Percentiles rank a stretch among this genome's conserved stretches.
phyloP scores from a whole-genome alignment of 306 rosid species.

The Malus orientalis region DNA sequence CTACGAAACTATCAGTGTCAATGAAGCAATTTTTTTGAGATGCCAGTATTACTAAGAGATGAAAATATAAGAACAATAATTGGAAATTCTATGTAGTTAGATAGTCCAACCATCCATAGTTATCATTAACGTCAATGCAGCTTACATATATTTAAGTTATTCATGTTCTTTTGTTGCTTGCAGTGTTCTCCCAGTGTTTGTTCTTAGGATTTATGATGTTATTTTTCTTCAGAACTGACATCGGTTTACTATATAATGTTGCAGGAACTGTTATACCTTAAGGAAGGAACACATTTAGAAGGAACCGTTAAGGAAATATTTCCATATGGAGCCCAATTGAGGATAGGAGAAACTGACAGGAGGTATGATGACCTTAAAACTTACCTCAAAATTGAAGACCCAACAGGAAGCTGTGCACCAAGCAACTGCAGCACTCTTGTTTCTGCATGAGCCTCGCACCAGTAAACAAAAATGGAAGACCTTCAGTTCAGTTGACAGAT shows the following conservation, averaged over 20 bases:
- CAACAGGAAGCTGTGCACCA: no score
- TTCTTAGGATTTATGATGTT: background rate
- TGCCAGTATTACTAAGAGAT: background rate
- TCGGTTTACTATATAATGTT: slow-evolving; percentile 10
- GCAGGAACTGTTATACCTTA: slow-evolving; percentile 62
- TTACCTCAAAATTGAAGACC: background rate
- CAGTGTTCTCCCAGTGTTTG: background rate
- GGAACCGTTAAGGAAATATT: slow-evolving; percentile 74
- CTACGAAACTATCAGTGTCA: background rate
- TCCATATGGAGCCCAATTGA: slow-evolving; percentile 85
- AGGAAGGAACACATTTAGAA: slow-evolving; percentile 76
- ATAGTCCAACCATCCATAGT: background rate
- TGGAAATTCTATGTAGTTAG: background rate
- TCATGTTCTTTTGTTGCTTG: slow-evolving; percentile 8
- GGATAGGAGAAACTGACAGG: slow-evolving; percentile 59
- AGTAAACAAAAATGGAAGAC: no score
- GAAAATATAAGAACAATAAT: background rate
- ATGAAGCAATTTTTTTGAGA: background rate
- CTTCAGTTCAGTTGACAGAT: no score
- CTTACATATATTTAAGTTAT: slow-evolving; percentile 1
- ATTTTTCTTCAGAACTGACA: slow-evolving; percentile 5
- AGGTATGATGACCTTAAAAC: slow-evolving; percentile 39
- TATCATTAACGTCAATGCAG: background rate
- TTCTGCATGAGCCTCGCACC: no score
- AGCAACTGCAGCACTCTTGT: no score